phyloP scores from a whole-genome alignment of 1,139 yeast species.

The Blastobotrys proliferans region DNA sequence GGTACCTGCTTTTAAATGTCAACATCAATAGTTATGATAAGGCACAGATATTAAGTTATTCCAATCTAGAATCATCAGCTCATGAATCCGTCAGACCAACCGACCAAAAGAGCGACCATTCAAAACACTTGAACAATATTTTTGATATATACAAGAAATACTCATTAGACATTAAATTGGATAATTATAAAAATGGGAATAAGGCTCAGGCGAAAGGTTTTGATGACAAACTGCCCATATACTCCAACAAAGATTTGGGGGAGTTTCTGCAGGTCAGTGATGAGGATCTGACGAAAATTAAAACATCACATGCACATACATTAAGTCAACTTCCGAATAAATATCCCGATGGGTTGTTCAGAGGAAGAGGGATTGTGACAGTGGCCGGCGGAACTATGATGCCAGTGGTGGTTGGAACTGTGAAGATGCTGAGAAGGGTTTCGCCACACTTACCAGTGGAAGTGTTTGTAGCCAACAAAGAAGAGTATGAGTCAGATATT shows the following conservation, averaged over 20 bases:
- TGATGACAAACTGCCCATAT: constrained; percentile 22
- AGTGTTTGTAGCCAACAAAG: constrained; percentile 63
- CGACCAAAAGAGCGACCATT: constrained; percentile 1
- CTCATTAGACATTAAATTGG: constrained; percentile 16
- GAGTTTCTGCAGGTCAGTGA: constrained; percentile 51
- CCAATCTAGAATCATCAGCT: too few relatives aligned
- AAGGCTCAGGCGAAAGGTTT: constrained; percentile 22
- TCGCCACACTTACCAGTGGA: constrained; percentile 73
- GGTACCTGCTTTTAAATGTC: too few relatives aligned
- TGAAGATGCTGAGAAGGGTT: constrained; percentile 57
- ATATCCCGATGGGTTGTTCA: constrained; percentile 31
- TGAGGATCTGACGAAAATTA: constrained; percentile 46
- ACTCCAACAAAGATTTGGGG: constrained; percentile 45
- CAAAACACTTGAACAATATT: constrained; percentile 5
- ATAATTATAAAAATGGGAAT: constrained; percentile 23
- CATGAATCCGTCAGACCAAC: too few relatives aligned
- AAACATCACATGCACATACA: constrained; percentile 49
- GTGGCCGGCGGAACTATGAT: constrained; percentile 81
- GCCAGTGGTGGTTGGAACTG: constrained; percentile 64
- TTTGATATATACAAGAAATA: constrained; percentile 12
- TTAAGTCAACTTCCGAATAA: constrained; percentile 45
- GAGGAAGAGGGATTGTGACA: constrained; percentile 71
- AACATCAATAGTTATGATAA: too few relatives aligned
- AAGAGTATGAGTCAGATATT: constrained; percentile 65
- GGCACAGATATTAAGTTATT: too few relatives aligned